Evolutionary conservation across 805 yeast genomes (phyloP), one percentile per base, ranked within the genome.

Genomic region (Saccharomycopsis fodiens): DNA sequence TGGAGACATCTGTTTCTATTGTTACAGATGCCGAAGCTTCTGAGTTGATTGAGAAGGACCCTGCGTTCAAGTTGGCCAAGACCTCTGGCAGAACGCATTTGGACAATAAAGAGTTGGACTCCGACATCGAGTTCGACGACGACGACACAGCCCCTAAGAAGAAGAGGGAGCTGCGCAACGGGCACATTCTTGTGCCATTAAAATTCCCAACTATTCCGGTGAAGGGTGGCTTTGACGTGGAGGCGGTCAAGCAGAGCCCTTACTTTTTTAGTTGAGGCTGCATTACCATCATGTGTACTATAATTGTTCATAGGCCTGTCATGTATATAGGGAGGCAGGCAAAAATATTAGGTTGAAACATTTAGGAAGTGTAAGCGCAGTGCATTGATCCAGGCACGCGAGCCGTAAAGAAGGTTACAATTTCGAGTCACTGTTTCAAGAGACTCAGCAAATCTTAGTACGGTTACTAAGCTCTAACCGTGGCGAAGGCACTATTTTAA

Each of bases 171-270:
- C 54, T 58, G 4, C 54, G 55, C 29, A 58, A 54, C 3, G 56
- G 54, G 10, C 29, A 25, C 10, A 32, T 32, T 17, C 36, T 32
- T 32, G 36, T 77, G 6, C 95, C 95, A 4, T 68, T 87, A 55
- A 64, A 61, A 37, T 67, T 87, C 52, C 94, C 95, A 0, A 71
- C 68, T 0, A 74, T 86, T 35, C 96, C 96, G 12, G 66, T 72
- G 41, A 81, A 76, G 61, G 98, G 97, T 42, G 79, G 78, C 15
- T 85, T 91, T 55, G 94, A 91, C 57, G 94, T 91, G 31, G 64
- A 67, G 34, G 74, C 73, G 47, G 82, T 89, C 36, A 72, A 73
- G 57, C 75, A 79, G 41, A 85, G 96, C 52, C 71, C 72, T 27
- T 91, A 91, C 63, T 91, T 91, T 72, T 91, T 91, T 59, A 45